Percentiles rank a stretch among this genome's conserved stretches.
These are phyloP conservation scores for Lachnum nothofagi DNA, from an alignment of 2,329 filamentous ascomycete species.

Conservation along the genomic window DNA sequence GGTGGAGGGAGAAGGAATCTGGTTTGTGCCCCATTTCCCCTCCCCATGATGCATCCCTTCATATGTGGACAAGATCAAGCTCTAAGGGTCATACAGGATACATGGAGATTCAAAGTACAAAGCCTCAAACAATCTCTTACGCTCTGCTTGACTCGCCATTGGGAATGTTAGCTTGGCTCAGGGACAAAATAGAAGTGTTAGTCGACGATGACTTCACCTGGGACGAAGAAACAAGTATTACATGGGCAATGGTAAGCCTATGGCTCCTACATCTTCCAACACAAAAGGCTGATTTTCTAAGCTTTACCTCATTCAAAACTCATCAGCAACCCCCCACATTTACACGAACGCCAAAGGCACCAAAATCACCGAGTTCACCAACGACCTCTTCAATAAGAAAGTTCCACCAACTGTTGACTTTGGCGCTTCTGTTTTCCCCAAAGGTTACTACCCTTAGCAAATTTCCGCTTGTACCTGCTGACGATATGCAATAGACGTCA, in stretches of 20 bases:
- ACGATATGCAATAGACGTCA: slow-evolving; percentile 8
- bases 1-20: slow-evolving; percentile 20
- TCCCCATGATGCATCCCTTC: neutral
- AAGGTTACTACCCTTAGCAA: slow-evolving; percentile 8
- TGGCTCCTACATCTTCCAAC: neutral
- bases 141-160: slow-evolving; percentile 20
- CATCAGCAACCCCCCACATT: slow-evolving; percentile 18
- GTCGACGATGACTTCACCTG: slow-evolving; percentile 54
- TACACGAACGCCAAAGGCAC: slow-evolving; percentile 20
- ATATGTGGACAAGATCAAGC: neutral
- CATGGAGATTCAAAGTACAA: slow-evolving; percentile 23
- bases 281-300: neutral
- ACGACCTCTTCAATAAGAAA: neutral
- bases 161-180: slow-evolving; percentile 23
- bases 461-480: neutral
- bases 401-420: slow-evolving; percentile 19
- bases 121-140: slow-evolving; percentile 22
- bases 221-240: slow-evolving; percentile 70
- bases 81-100: slow-evolving; percentile 13
- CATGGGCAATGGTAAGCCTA: slow-evolving; percentile 45
- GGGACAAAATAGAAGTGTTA: slow-evolving; percentile 21
- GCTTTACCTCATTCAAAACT: slow-evolving; percentile 21
- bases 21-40: slow-evolving; percentile 1
- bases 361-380: slow-evolving; percentile 3
- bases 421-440: slow-evolving; percentile 22